A percentile compares a stretch with the other conserved stretches of the same genome.
Conservation (phyloP, 768 basidiomycete species). For the Pleurotus cornucopiae region DNA sequence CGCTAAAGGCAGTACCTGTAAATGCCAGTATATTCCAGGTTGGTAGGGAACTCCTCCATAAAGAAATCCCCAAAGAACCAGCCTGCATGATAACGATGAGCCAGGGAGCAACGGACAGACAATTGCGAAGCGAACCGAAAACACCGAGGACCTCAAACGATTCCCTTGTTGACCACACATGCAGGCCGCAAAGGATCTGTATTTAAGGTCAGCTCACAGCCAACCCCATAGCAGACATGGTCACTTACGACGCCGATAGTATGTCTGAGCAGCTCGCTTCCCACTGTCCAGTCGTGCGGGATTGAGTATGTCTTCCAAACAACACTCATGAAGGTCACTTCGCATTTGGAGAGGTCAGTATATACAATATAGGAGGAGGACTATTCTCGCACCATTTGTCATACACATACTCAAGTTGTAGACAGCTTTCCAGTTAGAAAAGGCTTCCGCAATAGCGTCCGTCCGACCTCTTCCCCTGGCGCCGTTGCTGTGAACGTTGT, state of each 20-base stretch:
- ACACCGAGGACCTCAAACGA: conserved; percentile 91
- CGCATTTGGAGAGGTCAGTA: conserved; percentile 7
- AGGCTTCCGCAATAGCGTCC: conserved; percentile 88
- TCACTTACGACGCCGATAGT: conserved; percentile 77
- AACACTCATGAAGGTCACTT: conserved; percentile 82
- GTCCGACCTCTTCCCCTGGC: conserved; percentile 20
- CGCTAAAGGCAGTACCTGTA: conserved; percentile 57
- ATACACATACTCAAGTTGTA: conserved; percentile 93
- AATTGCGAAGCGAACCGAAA: conserved; percentile 56
- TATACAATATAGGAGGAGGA: conserved; percentile 2
- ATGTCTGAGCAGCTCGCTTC: conserved; percentile 82
- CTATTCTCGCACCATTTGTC: conserved; percentile 69
- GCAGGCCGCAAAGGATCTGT: conserved; percentile 79
- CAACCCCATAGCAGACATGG: conserved; percentile 9
- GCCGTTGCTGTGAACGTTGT: conserved; percentile 52
- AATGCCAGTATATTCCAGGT: conserved; percentile 94
- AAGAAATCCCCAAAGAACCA: conserved; percentile 99
- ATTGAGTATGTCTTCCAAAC: conserved; percentile 89
- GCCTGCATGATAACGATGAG: conserved; percentile 38
- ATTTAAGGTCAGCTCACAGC: not conserved
- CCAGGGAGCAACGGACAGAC: not conserved
- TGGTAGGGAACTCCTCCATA: conserved; percentile 87
- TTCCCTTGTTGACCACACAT: conserved; percentile 87
- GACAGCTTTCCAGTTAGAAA: conserved; percentile 89
- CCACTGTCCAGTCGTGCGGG: conserved; percentile 82